Conservation (phyloP, 1,284 basidiomycete species). For the Afroboletus lepidellus region DNA sequence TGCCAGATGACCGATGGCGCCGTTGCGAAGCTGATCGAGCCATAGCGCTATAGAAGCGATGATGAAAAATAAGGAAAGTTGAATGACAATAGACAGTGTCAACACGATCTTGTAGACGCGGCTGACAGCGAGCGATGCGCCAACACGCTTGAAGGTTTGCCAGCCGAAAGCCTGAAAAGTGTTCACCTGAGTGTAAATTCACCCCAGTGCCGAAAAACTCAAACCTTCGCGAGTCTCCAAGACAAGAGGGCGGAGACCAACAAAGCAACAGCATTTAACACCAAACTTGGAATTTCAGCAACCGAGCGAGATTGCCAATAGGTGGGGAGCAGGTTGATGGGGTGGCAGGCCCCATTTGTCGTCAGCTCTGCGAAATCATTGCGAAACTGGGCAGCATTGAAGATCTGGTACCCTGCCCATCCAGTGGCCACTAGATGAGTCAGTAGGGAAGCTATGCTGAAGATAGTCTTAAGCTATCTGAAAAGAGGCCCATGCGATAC, state of each 20-base stretch:
- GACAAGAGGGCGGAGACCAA: background rate
- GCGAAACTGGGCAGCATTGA: background rate
- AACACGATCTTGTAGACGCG: conserved; percentile 23
- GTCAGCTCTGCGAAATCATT: background rate
- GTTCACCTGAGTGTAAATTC: background rate
- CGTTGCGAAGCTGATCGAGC: conserved; percentile 74
- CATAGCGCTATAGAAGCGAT: conserved; percentile 66
- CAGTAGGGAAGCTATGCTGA: background rate
- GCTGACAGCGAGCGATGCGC: background rate
- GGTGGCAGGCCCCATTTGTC: background rate
- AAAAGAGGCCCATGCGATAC: background rate
- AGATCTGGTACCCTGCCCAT: background rate
- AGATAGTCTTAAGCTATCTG: background rate
- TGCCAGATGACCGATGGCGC: conserved; percentile 55
- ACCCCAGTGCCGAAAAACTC: background rate
- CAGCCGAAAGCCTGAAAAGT: background rate
- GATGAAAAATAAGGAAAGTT: conserved; percentile 75
- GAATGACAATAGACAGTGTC: conserved; percentile 63
- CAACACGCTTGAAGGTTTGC: background rate
- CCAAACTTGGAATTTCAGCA: background rate
- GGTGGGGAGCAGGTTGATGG: background rate
- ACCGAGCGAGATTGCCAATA: background rate
- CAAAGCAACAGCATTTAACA: background rate
- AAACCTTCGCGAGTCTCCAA: background rate
- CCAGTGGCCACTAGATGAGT: background rate